phyloP scores from a whole-genome alignment of 768 basidiomycete species.

The Cystofilobasidium capitatum region DNA sequence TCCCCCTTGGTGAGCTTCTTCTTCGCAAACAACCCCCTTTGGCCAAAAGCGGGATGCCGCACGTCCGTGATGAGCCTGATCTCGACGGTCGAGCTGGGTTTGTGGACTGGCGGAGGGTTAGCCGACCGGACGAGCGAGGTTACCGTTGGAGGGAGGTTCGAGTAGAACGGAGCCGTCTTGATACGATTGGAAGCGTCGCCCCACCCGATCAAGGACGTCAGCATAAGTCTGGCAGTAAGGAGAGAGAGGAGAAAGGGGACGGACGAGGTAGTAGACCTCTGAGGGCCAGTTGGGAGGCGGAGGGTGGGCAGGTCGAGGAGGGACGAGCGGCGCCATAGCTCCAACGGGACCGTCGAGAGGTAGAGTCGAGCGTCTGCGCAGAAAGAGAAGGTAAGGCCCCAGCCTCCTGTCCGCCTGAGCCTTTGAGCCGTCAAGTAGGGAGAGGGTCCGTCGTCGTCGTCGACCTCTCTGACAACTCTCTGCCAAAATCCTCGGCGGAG shows the following conservation, averaged over 20 bases:
- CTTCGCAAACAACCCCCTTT: conserved; percentile 24
- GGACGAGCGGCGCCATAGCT: conserved; percentile 14
- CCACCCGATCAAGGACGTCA: background rate
- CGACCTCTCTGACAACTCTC: too few relatives aligned
- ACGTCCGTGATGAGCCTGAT: conserved; percentile 12
- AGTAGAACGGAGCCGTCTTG: conserved; percentile 22
- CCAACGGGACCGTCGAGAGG: too few relatives aligned
- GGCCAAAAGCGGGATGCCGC: conserved; percentile 22
- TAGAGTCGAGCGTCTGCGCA: too few relatives aligned
- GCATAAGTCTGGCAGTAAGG: background rate
- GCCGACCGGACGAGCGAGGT: conserved; percentile 11
- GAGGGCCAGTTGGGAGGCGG: conserved; percentile 26
- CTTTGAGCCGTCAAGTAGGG: too few relatives aligned
- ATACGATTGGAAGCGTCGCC: background rate
- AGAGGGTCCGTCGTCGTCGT: too few relatives aligned
- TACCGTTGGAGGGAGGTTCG: conserved; percentile 8
- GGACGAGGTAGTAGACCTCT: conserved; percentile 20
- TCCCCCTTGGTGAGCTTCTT: conserved; percentile 15
- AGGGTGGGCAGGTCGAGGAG: conserved; percentile 17
- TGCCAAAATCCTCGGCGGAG: too few relatives aligned
- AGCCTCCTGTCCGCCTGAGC: too few relatives aligned
- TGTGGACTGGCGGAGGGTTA: background rate
- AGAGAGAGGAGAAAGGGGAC: background rate
- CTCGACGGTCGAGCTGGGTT: conserved; percentile 11
- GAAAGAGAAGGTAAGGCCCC: too few relatives aligned